A percentile compares a stretch with the other conserved stretches of the same genome.
Evolutionary conservation across 345 rosid genomes (phyloP).

Genomic region (Rhodamnia argentea): DNA sequence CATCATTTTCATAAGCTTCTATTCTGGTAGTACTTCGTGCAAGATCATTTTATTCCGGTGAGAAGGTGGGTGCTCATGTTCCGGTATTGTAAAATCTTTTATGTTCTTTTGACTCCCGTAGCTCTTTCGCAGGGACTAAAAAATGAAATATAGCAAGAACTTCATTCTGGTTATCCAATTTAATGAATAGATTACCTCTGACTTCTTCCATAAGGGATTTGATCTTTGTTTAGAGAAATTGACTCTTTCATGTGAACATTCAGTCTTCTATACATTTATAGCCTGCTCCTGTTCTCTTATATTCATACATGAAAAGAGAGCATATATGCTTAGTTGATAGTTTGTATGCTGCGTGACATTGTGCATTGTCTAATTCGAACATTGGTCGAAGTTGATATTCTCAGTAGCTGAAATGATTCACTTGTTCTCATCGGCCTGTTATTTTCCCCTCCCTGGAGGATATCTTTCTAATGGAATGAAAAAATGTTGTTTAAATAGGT

Average conservation of each 20-base stretch:
- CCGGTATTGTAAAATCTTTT: rapidly evolving
- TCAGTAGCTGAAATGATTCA: neutral
- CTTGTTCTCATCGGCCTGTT: neutral
- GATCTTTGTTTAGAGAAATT: neutral
- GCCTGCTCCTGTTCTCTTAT: neutral
- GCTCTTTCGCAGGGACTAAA: neutral
- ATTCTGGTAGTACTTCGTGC: neutral
- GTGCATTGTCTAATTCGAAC: neutral
- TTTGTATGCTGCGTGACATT: neutral
- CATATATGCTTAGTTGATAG: neutral
- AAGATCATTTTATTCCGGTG: neutral
- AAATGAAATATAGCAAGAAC: neutral
- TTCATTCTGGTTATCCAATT: neutral
- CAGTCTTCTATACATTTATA: neutral
- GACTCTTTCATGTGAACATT: neutral
- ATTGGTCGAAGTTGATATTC: neutral
- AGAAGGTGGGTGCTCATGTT: neutral
- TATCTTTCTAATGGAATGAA: neutral
- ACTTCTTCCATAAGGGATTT: neutral
- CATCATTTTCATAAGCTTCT: neutral
- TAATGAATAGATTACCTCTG: neutral
- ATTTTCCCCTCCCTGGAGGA: neutral
- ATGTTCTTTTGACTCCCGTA: neutral
- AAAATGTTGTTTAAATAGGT: conserved; percentile 37
- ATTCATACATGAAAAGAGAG: neutral